Evolutionary conservation across 148 eudicot genomes (phyloP).

Genomic region (Beta vulgaris): DNA sequence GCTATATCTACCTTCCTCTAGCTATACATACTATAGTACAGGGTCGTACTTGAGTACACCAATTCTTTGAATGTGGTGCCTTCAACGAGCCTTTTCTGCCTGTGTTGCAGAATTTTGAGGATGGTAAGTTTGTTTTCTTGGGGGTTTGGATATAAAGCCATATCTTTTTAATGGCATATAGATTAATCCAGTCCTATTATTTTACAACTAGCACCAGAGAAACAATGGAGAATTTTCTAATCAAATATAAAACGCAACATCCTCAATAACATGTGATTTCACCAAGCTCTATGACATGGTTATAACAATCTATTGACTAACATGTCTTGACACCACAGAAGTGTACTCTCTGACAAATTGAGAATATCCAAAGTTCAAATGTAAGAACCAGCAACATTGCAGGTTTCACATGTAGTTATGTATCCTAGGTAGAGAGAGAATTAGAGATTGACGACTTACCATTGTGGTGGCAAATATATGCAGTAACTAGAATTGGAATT

Average conservation of each 20-base stretch:
- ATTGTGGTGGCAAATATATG: constrained; percentile 86
- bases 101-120: neutral
- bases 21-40: neutral
- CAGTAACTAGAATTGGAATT: constrained; percentile 78
- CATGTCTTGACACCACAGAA: neutral
- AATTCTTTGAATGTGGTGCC: neutral
- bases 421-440: neutral
- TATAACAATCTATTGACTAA: neutral
- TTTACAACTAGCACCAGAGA: neutral
- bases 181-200: neutral
- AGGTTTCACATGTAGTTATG: neutral
- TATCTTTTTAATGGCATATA: neutral
- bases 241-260: neutral
- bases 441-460: constrained; percentile 37
- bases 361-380: too few relatives aligned
- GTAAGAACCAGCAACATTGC: neutral
- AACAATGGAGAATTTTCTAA: neutral
- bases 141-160: too few relatives aligned
- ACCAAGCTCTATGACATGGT: neutral
- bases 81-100: neutral
- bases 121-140: neutral
- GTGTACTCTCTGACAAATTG: too few relatives aligned
- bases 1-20: too few relatives aligned
- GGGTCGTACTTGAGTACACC: neutral
- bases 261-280: neutral